Evolutionary conservation across 495 filamentous ascomycete genomes (phyloP).

Genomic region (Amniculicola lignicola): DNA sequence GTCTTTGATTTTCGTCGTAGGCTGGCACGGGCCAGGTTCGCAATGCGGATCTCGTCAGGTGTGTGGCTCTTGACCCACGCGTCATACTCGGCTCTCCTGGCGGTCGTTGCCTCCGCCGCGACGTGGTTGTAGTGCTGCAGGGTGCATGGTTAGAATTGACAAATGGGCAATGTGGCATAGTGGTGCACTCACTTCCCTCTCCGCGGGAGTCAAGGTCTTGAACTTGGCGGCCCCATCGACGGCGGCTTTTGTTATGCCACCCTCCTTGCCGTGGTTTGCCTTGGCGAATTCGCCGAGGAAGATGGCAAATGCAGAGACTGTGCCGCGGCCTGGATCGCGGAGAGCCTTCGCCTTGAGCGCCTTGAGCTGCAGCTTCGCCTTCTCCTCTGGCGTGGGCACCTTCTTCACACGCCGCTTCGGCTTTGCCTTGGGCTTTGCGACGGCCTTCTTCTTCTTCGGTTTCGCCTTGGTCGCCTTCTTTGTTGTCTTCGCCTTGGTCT

Average conservation of each 20-base stretch:
- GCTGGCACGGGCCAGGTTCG: constrained; percentile 59
- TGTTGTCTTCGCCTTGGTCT: not conserved
- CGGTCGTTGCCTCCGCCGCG: constrained; percentile 49
- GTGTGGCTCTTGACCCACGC: constrained; percentile 61
- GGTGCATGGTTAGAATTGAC: not conserved
- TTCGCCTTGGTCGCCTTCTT: constrained; percentile 8
- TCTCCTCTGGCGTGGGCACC: constrained; percentile 15
- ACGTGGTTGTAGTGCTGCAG: constrained; percentile 50
- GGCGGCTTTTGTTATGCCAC: constrained; percentile 2
- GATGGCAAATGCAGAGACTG: constrained; percentile 23
- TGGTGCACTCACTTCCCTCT: constrained; percentile 29
- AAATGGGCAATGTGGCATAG: not conserved
- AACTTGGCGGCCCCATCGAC: constrained; percentile 11
- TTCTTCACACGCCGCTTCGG: constrained; percentile 30
- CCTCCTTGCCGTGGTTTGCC: not conserved
- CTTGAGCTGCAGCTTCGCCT: constrained; percentile 11
- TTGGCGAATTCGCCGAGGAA: constrained; percentile 29
- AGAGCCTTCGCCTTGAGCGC: constrained; percentile 34
- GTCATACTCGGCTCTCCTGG: constrained; percentile 47
- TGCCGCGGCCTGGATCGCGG: constrained; percentile 16
- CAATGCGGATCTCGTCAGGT: constrained; percentile 54
- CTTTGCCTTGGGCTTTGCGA: constrained; percentile 19
- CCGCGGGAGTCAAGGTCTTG: constrained; percentile 30
- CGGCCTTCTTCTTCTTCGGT: not conserved
- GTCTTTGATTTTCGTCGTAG: constrained; percentile 39